Evolutionary conservation across 2,329 filamentous ascomycete genomes (phyloP).

Genomic region (Macroventuria anomochaeta): DNA sequence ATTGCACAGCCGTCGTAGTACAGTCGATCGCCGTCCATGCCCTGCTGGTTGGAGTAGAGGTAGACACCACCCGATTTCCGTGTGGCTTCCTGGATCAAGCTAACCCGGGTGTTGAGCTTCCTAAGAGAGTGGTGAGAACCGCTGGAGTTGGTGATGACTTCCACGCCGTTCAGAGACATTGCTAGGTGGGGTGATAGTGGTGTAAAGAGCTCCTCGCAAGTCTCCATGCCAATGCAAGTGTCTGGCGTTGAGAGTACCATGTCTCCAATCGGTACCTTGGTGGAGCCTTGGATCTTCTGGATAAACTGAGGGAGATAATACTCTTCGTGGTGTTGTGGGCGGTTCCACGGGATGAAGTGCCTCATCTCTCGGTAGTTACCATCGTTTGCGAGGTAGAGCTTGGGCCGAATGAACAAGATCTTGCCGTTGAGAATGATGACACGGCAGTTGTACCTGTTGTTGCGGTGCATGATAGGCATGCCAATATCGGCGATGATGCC

Average conservation of each 20-base stretch:
- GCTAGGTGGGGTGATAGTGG: conserved; percentile 59
- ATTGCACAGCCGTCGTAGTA: conserved; percentile 62
- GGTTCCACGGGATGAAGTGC: conserved; percentile 45
- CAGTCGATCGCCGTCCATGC: conserved; percentile 51
- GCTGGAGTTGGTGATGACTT: conserved; percentile 71
- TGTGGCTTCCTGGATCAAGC: conserved; percentile 71
- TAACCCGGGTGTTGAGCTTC: conserved; percentile 69
- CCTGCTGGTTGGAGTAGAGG: conserved; percentile 68
- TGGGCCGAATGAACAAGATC: conserved; percentile 75
- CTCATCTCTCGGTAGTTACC: conserved; percentile 61
- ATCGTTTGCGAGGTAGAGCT: conserved; percentile 74
- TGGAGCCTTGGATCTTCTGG: conserved; percentile 62
- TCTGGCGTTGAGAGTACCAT: conserved; percentile 67
- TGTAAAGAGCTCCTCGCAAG: conserved; percentile 61
- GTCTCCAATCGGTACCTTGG: conserved; percentile 71
- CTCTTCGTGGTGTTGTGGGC: conserved; percentile 64
- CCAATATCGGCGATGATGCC: conserved; percentile 58
- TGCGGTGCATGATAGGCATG: conserved; percentile 62
- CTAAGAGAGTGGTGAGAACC: conserved; percentile 72
- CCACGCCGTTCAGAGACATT: conserved; percentile 72
- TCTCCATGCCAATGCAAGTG: conserved; percentile 68
- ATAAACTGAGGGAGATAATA: conserved; percentile 64
- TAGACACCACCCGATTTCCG: conserved; percentile 67
- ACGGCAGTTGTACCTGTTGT: conserved; percentile 68
- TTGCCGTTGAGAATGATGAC: conserved; percentile 70